Evolutionary conservation across 495 filamentous ascomycete genomes (phyloP).

Genomic region (Saxispiralis lemnorum): DNA sequence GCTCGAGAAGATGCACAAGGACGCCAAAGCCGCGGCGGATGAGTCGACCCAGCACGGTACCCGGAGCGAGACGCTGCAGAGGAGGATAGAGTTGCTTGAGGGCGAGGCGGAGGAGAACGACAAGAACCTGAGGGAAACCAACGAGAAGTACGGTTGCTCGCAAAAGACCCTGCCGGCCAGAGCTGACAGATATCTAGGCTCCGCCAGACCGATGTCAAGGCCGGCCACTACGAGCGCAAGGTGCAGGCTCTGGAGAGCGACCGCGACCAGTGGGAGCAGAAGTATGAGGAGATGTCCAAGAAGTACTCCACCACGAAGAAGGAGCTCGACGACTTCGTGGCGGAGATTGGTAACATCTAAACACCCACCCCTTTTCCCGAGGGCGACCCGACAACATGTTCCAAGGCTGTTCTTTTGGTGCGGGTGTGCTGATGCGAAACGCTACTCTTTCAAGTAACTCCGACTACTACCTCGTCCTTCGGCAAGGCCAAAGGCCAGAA

Average conservation of each 20-base stretch:
- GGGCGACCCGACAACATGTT: too few species aligned
- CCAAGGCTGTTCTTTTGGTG: too few species aligned
- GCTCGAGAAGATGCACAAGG: constrained; percentile 56
- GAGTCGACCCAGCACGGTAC: constrained; percentile 56
- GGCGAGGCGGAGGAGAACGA: constrained; percentile 94
- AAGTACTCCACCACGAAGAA: constrained; percentile 72
- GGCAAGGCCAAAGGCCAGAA: constrained; percentile 5
- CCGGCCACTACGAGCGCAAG: constrained; percentile 98
- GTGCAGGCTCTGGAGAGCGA: constrained; percentile 84
- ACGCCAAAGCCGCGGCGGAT: constrained; percentile 59
- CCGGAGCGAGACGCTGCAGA: constrained; percentile 74
- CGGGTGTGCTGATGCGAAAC: constrained; percentile 1
- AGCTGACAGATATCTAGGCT: constrained; percentile 40
- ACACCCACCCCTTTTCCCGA: constrained; percentile 1
- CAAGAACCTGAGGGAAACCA: constrained; percentile 82
- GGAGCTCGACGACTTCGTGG: constrained; percentile 76
- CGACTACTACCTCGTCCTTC: constrained; percentile 2
- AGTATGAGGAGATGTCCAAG: constrained; percentile 90
- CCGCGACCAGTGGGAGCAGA: constrained; percentile 81
- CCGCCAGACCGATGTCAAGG: constrained; percentile 95
- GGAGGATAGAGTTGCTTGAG: constrained; percentile 85
- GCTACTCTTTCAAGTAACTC: not conserved
- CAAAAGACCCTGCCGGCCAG: not conserved
- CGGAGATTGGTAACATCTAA: constrained; percentile 83
- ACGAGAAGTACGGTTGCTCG: constrained; percentile 71